Evolutionary conservation across 768 basidiomycete genomes (phyloP).

Genomic region (Leccinum olivaceopallidum): DNA sequence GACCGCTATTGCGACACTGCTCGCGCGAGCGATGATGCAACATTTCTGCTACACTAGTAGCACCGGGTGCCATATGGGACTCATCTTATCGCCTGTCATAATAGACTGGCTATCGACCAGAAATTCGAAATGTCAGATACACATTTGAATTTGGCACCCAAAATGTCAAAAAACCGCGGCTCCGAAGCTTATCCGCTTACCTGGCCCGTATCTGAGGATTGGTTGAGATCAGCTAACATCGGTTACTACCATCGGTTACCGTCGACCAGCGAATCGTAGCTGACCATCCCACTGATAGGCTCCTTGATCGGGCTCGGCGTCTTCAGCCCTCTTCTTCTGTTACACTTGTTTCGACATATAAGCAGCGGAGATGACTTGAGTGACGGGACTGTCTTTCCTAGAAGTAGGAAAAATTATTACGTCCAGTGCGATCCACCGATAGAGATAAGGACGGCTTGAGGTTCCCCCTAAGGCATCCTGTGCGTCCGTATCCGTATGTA

Average conservation of each 20-base stretch:
- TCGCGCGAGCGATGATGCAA: not conserved
- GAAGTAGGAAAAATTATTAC: not conserved
- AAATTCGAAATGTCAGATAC: not conserved
- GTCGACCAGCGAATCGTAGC: too few species aligned
- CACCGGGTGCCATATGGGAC: not conserved
- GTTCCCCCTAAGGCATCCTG: not conserved
- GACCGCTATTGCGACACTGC: not conserved
- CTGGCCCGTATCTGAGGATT: not conserved
- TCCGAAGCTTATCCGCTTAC: conserved; percentile 2
- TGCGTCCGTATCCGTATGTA: not conserved
- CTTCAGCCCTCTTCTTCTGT: not conserved
- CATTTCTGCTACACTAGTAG: not conserved
- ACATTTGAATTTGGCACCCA: not conserved
- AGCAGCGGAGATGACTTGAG: not conserved
- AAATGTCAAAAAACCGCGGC: not conserved
- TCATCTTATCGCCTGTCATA: not conserved
- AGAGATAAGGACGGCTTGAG: not conserved
- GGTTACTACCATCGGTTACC: too few species aligned
- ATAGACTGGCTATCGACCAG: not conserved
- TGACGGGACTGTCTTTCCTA: not conserved
- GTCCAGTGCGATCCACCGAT: not conserved
- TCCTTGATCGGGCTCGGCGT: not conserved
- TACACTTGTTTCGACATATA: not conserved
- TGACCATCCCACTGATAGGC: too few species aligned
- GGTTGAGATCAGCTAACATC: too few species aligned